Conservation (phyloP, 2,329 filamentous ascomycete genomes). For the Ceratocystis papillata region DNA sequence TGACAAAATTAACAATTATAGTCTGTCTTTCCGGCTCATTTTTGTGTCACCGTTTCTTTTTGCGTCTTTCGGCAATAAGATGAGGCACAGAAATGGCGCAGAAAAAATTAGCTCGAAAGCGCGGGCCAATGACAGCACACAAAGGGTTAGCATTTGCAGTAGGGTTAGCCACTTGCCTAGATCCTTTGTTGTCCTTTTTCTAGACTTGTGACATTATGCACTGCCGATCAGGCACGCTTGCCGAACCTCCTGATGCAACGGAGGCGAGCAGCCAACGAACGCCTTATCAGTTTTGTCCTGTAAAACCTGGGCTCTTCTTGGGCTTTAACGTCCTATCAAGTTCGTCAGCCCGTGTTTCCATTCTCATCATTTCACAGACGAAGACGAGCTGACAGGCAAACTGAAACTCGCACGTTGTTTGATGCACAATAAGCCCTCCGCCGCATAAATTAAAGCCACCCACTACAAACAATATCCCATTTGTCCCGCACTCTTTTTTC, state of each 20-base stretch:
- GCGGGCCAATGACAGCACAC: not conserved
- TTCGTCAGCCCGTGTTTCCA: not conserved
- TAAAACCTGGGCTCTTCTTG: not conserved
- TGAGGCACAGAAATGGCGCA: not conserved
- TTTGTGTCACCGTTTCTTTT: constrained; percentile 3
- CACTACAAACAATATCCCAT: not conserved
- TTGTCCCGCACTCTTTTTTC: not conserved
- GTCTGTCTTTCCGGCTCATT: not conserved
- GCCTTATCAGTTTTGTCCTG: not conserved
- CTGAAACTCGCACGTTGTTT: constrained; percentile 3
- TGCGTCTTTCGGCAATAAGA: not conserved
- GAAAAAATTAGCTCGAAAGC: not conserved
- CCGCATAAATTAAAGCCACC: not conserved
- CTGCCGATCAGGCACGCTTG: constrained; percentile 6
- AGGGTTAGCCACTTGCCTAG: not conserved
- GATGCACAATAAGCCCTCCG: not conserved
- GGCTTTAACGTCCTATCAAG: too few relatives aligned
- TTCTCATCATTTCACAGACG: not conserved
- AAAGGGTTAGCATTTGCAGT: not conserved
- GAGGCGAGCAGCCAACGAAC: not conserved
- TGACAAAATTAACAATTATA: not conserved
- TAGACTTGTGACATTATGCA: constrained; percentile 1
- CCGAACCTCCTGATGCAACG: not conserved
- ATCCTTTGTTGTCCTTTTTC: not conserved
- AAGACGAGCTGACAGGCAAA: not conserved